Evolutionary conservation across 108 stramenopile species (phyloP), one percentile per base, ranked within the genome.

Genomic region (Skeletonema marinoi): DNA sequence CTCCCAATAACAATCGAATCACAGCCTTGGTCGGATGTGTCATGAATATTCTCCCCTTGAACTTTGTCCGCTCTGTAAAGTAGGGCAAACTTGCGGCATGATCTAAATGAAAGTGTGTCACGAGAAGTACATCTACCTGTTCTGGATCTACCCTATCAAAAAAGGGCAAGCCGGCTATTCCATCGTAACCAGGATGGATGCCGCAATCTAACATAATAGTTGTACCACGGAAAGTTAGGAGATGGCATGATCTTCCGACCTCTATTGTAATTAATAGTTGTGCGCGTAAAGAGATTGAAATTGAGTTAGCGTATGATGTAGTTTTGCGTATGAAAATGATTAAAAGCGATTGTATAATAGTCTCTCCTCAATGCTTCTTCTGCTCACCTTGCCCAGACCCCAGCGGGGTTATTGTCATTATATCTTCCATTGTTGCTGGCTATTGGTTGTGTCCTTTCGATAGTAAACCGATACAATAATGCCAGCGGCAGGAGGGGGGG

Each of bases 1-100:
- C 98, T 7, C 93, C 92, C 66, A 99, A 83, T 62, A 98, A 68
- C 38, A 98, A 70, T 11, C 97, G 85, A 65, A 98, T 80, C 29
- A 99, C 98, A 9, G 99, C 98, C 84, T 97, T 98, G 61, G 99
- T 99, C 21, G 98, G 95, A 75, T 98, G 98, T 2, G 98, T 99
- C 97, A 98, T 98, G 85, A 97, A 97, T 65, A 99, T 87, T 12
- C 97, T 76, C 10, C 98, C 99, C 63, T 83, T 82, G 85, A 99
- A 99, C 19, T 86, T 87, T 7, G 98, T 99, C 81, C 97, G 86
- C 73, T 99, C 99, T 16, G 99, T 99, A 59, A 99, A 88, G 83
- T 98, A 98, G 11, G 99, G 99, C 13, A 99, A 62, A 29, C 90
- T 88, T 1, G 96, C 99, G 8, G 97, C 98, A 78, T 99, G 99